Evolutionary conservation across 331 rosid genomes (phyloP).

Genomic region (Stylosanthes scabra): DNA sequence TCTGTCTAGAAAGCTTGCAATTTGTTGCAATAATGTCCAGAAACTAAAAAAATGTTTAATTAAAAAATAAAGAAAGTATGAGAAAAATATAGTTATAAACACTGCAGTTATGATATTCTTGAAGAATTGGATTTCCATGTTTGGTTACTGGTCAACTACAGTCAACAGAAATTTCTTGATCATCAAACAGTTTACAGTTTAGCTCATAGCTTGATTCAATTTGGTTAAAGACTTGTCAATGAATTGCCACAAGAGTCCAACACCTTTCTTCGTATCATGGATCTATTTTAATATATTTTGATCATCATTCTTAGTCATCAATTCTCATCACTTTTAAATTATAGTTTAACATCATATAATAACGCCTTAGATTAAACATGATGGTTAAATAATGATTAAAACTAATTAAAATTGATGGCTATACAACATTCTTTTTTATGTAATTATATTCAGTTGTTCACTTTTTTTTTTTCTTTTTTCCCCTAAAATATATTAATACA

Average conservation of each 20-base stretch:
- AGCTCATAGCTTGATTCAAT: slow-evolving; percentile 1
- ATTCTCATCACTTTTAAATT: no score
- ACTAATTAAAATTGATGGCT: no score
- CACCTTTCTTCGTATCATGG: not conserved
- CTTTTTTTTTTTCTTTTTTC: not conserved
- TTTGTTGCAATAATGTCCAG: slow-evolving; percentile 1
- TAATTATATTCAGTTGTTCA: not conserved
- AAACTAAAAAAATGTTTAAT: not conserved
- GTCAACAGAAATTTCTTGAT: slow-evolving; percentile 5
- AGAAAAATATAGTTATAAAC: not conserved
- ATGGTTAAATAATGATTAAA: no score
- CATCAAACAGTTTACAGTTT: not conserved
- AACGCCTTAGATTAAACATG: no score
- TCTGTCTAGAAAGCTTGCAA: not conserved
- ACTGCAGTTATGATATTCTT: not conserved
- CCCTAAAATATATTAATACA: not conserved
- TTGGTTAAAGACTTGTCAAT: not conserved
- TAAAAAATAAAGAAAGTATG: not conserved
- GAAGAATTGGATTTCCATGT: slow-evolving; percentile 29
- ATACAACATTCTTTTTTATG: no score
- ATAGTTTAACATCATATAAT: no score
- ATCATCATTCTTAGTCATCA: no score
- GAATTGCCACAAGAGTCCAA: not conserved
- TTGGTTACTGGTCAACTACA: slow-evolving; percentile 36
- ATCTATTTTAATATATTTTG: no score